These are phyloP conservation scores for Sporobolomyces phaffii DNA, from an alignment of 768 basidiomycete species.

Conservation along the genomic window DNA sequence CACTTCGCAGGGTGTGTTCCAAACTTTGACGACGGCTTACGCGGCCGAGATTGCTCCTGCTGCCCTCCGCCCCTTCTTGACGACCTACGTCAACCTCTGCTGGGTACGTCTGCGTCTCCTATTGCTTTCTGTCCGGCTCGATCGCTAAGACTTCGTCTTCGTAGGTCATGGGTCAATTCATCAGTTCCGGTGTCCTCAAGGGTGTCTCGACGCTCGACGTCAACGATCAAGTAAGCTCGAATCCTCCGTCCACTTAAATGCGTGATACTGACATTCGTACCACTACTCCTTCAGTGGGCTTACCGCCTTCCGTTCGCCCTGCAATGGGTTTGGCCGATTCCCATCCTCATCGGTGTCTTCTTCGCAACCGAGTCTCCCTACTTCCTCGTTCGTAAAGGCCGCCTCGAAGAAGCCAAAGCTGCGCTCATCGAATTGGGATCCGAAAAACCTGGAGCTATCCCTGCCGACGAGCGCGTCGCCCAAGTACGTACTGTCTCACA, in stretches of 20 bases:
- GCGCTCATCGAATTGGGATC: slow-evolving; percentile 38
- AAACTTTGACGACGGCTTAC: slow-evolving; percentile 45
- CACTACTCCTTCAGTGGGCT: slow-evolving; percentile 32
- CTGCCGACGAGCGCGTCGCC: slow-evolving; percentile 38
- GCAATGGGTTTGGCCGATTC: slow-evolving; percentile 46
- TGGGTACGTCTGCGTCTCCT: neutral
- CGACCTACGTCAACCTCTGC: slow-evolving; percentile 47
- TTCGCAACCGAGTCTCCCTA: slow-evolving; percentile 44
- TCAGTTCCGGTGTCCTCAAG: slow-evolving; percentile 41
- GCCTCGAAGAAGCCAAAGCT: slow-evolving; percentile 44
- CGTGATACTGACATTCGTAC: neutral
- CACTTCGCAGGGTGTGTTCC: slow-evolving; percentile 38
- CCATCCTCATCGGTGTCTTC: slow-evolving; percentile 43
- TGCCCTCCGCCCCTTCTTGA: slow-evolving; percentile 26
- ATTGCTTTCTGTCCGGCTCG: too few relatives aligned
- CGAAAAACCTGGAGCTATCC: slow-evolving; percentile 21
- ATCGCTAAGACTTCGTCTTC: too few relatives aligned
- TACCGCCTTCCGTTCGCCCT: slow-evolving; percentile 34
- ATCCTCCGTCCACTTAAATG: neutral
- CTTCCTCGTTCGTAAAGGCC: slow-evolving; percentile 46
- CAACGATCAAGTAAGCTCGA: neutral
- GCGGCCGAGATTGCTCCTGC: slow-evolving; percentile 40
- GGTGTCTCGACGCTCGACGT: slow-evolving; percentile 11
- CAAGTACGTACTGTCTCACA: neutral
- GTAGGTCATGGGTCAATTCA: slow-evolving; percentile 40